Conservation (phyloP, 1,284 basidiomycete species). For the Sporisorium exsertum region DNA sequence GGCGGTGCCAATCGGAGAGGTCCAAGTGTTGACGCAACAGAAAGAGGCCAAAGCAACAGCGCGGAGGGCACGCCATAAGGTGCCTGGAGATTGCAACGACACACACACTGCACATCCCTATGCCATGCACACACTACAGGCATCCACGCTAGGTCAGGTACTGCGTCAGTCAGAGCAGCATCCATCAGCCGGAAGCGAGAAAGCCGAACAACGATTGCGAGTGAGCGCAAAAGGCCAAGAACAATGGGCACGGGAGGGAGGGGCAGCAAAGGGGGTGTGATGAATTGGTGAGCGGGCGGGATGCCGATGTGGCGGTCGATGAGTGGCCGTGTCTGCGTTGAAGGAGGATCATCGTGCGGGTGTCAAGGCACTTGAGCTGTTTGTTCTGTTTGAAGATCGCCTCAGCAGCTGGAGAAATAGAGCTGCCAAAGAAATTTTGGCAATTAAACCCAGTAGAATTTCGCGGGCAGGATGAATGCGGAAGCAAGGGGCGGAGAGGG, state of each 20-base stretch:
- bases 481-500: conserved; percentile 2
- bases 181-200: conserved; percentile 1
- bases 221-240: too few relatives aligned
- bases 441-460: neutral
- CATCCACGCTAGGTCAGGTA: too few relatives aligned
- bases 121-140: too few relatives aligned
- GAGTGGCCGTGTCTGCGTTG: neutral
- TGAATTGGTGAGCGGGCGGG: too few relatives aligned
- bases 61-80: neutral
- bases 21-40: neutral
- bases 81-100: neutral
- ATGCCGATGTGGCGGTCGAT: neutral
- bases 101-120: too few relatives aligned
- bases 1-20: neutral
- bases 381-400: too few relatives aligned
- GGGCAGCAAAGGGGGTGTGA: too few relatives aligned
- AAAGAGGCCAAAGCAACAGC: too few relatives aligned
- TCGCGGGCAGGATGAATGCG: conserved; percentile 4
- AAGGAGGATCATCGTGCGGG: neutral
- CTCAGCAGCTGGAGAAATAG: too few relatives aligned
- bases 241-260: too few relatives aligned
- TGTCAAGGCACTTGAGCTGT: neutral
- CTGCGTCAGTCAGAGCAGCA: neutral
- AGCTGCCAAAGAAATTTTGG: too few relatives aligned
- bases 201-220: neutral